phyloP scores from a whole-genome alignment of 2,329 filamentous ascomycete species.

The Exophiala calicioides region DNA sequence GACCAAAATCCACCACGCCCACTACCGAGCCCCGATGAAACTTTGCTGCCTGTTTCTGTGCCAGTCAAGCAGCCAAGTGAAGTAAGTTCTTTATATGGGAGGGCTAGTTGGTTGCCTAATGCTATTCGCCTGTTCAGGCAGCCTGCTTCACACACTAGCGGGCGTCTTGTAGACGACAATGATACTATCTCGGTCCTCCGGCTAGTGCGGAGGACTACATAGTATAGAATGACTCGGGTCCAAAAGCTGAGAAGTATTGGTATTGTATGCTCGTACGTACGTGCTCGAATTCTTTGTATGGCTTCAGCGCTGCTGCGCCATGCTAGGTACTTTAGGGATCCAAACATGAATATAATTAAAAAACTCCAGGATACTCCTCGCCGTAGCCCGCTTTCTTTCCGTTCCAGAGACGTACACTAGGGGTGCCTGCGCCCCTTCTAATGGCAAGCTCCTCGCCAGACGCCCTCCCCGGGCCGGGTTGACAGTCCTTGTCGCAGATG shows the following conservation, averaged over 20 bases:
- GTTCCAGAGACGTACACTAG: neutral
- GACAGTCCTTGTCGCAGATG: no score
- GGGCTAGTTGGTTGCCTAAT: slow-evolving; percentile 17
- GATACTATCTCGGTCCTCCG: slow-evolving; percentile 5
- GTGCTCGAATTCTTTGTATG: neutral
- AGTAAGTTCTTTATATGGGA: no score
- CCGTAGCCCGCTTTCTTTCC: no score
- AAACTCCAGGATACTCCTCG: neutral
- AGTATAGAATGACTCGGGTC: neutral
- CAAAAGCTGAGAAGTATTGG: neutral
- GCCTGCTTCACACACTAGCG: no score
- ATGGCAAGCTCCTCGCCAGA: no score
- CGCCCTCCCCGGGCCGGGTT: no score
- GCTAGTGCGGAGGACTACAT: slow-evolving; percentile 11
- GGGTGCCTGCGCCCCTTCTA: neutral
- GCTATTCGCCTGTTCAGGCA: slow-evolving; percentile 13
- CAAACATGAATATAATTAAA: no score
- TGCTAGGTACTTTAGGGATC: no score
- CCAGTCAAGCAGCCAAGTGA: no score
- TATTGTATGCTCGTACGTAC: neutral
- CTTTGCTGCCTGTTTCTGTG: no score
- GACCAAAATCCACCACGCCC: no score
- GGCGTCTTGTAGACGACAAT: slow-evolving; percentile 5
- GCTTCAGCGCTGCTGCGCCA: neutral
- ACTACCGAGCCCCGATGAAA: no score